These are phyloP conservation scores for Phaeodactylum tricornutum DNA, from an alignment of 108 stramenopile genomes.

Conservation along the genomic window DNA sequence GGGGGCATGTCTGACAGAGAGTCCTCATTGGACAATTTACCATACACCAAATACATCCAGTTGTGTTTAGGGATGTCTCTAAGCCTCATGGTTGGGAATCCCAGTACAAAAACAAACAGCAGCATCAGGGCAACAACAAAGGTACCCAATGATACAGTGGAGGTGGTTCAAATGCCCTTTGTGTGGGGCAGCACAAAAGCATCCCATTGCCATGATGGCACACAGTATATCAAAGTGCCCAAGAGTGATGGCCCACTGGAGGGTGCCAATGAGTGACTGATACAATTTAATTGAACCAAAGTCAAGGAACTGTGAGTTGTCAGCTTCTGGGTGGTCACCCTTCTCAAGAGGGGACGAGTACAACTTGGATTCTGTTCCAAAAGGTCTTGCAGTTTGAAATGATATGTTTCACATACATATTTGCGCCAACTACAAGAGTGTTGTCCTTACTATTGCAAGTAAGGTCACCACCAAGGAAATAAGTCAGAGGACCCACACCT, in stretches of 20 bases:
- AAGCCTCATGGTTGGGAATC: neutral
- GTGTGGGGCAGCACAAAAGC: conserved; percentile 3
- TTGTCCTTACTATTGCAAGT: no score
- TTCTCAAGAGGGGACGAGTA: no score
- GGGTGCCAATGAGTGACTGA: conserved; percentile 15
- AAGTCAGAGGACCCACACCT: no score
- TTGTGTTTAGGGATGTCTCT: neutral
- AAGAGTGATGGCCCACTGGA: conserved; percentile 13
- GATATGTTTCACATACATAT: no score
- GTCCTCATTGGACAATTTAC: neutral
- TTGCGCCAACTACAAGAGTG: no score
- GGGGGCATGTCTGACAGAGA: neutral
- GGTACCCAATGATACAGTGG: conserved; percentile 18
- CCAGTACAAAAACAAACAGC: neutral
- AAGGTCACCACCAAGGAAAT: no score
- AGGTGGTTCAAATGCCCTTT: conserved; percentile 20
- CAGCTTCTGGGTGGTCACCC: conserved; percentile 21
- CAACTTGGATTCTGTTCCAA: no score
- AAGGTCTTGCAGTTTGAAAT: no score
- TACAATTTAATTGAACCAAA: conserved; percentile 4
- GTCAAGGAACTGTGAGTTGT: conserved; percentile 3
- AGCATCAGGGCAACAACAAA: conserved; percentile 1
- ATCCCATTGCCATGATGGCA: conserved; percentile 2
- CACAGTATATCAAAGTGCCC: conserved; percentile 9
- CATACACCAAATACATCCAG: conserved; percentile 7